Evolutionary conservation across 1,284 basidiomycete genomes (phyloP).

Genomic region (Apiotrichum montevideense): DNA sequence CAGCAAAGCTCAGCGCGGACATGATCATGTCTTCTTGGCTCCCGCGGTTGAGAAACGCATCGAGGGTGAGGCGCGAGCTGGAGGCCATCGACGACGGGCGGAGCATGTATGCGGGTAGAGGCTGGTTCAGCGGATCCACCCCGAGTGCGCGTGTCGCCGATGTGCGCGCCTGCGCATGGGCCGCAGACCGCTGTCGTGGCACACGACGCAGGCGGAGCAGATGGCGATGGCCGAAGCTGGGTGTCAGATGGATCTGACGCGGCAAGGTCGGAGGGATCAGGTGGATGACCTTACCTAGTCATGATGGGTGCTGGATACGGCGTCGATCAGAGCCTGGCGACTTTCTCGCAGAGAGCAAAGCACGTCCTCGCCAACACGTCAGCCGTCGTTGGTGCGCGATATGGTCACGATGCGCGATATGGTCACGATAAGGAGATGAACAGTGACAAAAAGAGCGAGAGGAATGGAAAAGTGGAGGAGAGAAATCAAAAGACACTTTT

Average conservation of each 20-base stretch:
- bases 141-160: not conserved
- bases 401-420: too few relatives aligned
- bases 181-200: not conserved
- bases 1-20: constrained; percentile 15
- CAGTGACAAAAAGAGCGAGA: too few relatives aligned
- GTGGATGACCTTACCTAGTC: constrained; percentile 6
- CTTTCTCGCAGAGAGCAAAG: too few relatives aligned
- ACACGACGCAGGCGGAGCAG: constrained; percentile 9
- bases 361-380: too few relatives aligned
- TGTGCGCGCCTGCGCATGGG: not conserved
- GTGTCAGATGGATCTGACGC: too few relatives aligned
- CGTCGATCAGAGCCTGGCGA: too few relatives aligned
- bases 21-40: not conserved
- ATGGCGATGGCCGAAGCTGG: constrained; percentile 7
- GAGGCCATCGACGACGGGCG: constrained; percentile 20
- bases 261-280: too few relatives aligned
- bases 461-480: too few relatives aligned
- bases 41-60: constrained; percentile 11
- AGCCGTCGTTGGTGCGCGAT: too few relatives aligned
- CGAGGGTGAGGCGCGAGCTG: constrained; percentile 25
- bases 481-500: too few relatives aligned
- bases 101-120: constrained; percentile 1
- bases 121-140: not conserved
- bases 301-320: not conserved
- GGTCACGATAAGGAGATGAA: too few relatives aligned